phyloP scores from a whole-genome alignment of 441 rosid species.

The Pelargonium exstipulatum region DNA sequence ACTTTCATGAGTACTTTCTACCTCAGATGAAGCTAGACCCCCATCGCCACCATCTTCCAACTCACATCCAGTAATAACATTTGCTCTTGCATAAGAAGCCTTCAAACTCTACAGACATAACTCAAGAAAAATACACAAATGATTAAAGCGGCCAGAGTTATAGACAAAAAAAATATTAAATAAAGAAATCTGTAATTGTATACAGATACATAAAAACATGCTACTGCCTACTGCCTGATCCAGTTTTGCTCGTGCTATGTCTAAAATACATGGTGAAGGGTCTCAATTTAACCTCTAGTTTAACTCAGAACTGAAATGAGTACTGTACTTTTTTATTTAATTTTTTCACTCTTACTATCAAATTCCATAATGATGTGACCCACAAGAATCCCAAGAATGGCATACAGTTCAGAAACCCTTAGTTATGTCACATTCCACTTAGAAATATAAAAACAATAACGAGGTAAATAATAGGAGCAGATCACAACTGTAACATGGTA shows the following conservation, averaged over 20 bases:
- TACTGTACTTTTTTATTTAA: too few species aligned
- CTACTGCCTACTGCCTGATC: not conserved
- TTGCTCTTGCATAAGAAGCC: slow-evolving; percentile 38
- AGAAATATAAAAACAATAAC: too few species aligned
- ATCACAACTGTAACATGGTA: too few species aligned
- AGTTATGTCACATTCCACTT: too few species aligned
- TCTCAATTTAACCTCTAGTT: not conserved
- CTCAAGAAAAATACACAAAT: slow-evolving; percentile 5
- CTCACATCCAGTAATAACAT: slow-evolving; percentile 41
- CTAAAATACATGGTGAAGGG: not conserved
- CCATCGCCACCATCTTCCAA: slow-evolving; percentile 35
- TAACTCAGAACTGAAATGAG: too few species aligned
- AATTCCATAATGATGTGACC: too few species aligned
- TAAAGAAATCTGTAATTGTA: not conserved
- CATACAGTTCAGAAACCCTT: too few species aligned
- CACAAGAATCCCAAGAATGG: too few species aligned
- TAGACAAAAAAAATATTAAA: not conserved
- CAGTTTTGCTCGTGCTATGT: not conserved
- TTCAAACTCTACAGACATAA: slow-evolving; percentile 46
- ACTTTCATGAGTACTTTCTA: slow-evolving; percentile 34
- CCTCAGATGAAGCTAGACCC: slow-evolving; percentile 25
- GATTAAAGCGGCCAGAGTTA: not conserved
- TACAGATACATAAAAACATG: not conserved
- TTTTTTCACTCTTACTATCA: too few species aligned
- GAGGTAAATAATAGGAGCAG: too few species aligned